Evolutionary conservation across 2,329 filamentous ascomycete genomes (phyloP), one percentile per base, ranked within the genome.

Genomic region (Parastagonospora nodorum): DNA sequence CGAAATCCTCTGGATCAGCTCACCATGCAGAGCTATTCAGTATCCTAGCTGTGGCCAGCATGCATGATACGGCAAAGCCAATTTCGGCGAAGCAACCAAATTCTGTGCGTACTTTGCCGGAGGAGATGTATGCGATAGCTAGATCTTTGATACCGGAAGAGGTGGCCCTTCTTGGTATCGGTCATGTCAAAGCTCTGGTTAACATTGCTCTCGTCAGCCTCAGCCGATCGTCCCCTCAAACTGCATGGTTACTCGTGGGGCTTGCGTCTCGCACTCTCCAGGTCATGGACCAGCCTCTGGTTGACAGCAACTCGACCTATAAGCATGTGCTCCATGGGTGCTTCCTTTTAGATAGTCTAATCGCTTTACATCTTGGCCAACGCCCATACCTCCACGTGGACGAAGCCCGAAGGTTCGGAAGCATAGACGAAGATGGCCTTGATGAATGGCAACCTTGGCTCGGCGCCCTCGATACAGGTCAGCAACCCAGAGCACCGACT

Each of bases 391-490:
- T 87, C 6, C 74, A 73, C 48, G 65, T 72, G 8, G 74, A 77
- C 11, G 80, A 84, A 44, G 67, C 83, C 24, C 69, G 76, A n/a
- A 68, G 72, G 32, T 66, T 79, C 28, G 79, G 80, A 8, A 69
- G 74, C 2, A 74, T 88, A 2, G 78, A 83, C 24, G 86, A 89
- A 67, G 85, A 88, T 59, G 86, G 86, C 1, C 74, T 87, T 15
- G 88, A 90, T 63, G 87, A 90, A 73, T 90, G 88, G 88, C 84
- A 88, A 57, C 84, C 86, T 1, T 91, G 88, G 88, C 78, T 79
- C 14, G 82, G 85, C 24, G 77, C 78, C 51, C 60, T 77, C 49
- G 70, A 74, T 73, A 75, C 35, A n/a, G 47, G 49, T 32, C 52
- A 57, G 32, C 53, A 55, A 29, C 57, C 60, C 37, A 59, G 64